Base-by-base conservation (phyloP, 768 basidiomycete species). In the Trametopsis cervina region DNA sequence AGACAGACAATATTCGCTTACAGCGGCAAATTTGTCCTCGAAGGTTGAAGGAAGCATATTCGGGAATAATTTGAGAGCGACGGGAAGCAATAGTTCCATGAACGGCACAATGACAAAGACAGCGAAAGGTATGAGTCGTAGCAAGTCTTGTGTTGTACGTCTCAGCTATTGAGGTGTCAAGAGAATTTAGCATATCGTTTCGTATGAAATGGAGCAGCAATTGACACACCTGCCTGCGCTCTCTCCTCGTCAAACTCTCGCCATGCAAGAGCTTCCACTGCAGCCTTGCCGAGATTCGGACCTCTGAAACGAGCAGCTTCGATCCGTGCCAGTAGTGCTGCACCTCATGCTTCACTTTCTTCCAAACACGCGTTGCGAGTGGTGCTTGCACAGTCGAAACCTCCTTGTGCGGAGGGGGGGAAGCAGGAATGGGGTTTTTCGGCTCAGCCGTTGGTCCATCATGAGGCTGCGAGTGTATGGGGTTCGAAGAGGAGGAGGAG, bases 31-130 rank as follows among this genome's bases (percentile, higher is more conserved):
- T 66, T 95, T 94, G 71, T 97, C 95, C 63, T 98, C 93, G 54
- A 99, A 98, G 0, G 96, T 99, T 0, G 90, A 94, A 0, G 96
- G 96, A 4, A 99, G 79, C 92, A 98, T 98, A 66, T 89, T 97
- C 12, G 96, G 96, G 77, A 99, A 99, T 38, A 99, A 68, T 65
- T 95, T 96, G 55, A 99, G 76, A 0, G 93, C 94, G 35, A 99
- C 90, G 2, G 96, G 96, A 2, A 99, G 79, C 4, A 99, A 75
- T 15, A 99, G 64, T 63, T 98, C 96, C 95, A 98, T 98, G 75
- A 98, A 98, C 1, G 96, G 96, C 2, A 99, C 90, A 58, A 96
- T 74, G 54, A 98, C 63, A 69, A 99, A 97, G 42, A 91, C 91
- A 5, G 89, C 81, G 67, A 99, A 99, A 1, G 96, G 96, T 20